Base-by-base conservation (phyloP, 2,329 filamentous ascomycete species). In the Mycosphaerella sp. region DNA sequence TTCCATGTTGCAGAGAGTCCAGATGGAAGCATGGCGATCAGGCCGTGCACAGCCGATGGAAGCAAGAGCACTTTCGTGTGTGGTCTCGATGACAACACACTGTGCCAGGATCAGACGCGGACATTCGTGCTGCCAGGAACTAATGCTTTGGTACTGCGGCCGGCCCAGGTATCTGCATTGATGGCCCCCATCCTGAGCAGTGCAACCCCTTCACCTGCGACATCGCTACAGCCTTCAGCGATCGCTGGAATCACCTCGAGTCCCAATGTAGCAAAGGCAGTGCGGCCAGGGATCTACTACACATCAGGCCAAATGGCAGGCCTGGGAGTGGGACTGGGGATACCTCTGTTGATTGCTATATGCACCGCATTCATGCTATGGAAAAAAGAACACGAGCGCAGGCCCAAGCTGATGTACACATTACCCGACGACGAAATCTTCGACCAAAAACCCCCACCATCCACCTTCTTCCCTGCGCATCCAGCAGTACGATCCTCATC, bases 331-430 rank as follows among this genome's bases (percentile, higher is more conserved):
- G 64, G 60, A 1, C 51, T 68, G 7, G 63, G 57, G 3, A 50
- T 66, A 2, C 65, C 64, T 4, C 47, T 67, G 5, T 52, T 63
- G 9, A 56, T 65, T 40, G 59, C 59, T 13, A 50, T 64, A 13
- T 49, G 54, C 36, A 50, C 60, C 36, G 54, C 57, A 7, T 18
- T 64, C 39, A 51, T 60, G 41, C 35, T 62, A 10, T 54, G 47
- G 44, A 48, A 44, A 58, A 63, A 45, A 59, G 54, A 50, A 47
- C 52, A 39, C 52, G 25, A 49, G 49, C 49, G 54, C 46, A 27
- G 45, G 21, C 64, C 61, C 12, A 64, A 60, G 39, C 56, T 64
- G 12, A 65, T 66, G 59, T 68, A 66, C 51, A 59, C 59, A 28
- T 54, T 66, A 1, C 65, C 65, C 10, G 64, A 66, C 52, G 55